Percentiles rank a stretch among this genome's conserved stretches.
These are phyloP conservation scores for Ganoderma lucidum DNA, from an alignment of 1,284 basidiomycete species.

Conservation along the genomic window DNA sequence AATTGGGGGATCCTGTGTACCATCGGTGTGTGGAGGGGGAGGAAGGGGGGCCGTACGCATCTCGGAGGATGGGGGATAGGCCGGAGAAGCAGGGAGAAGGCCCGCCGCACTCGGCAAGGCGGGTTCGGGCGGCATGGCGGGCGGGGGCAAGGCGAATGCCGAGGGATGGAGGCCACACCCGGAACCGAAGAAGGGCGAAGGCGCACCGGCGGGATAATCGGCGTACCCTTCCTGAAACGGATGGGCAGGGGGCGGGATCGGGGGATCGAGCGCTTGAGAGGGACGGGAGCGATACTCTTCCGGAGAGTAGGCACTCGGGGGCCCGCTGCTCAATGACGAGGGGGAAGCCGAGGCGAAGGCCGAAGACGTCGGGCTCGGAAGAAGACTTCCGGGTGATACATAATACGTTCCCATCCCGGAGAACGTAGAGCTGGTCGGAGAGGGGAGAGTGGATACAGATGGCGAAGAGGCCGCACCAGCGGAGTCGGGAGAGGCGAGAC, in stretches of 20 bases:
- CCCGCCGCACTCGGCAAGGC: not conserved
- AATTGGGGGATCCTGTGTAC: not conserved
- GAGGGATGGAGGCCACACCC: not conserved
- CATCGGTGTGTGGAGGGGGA: not conserved
- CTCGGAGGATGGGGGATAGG: not conserved
- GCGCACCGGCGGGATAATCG: not conserved
- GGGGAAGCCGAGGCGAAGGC: not conserved
- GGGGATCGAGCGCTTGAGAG: not conserved
- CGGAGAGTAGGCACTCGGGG: not conserved
- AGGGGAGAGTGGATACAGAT: not conserved
- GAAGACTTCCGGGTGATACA: not conserved
- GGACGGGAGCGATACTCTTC: not conserved
- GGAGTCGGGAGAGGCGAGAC: not conserved
- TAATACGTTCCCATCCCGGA: not conserved
- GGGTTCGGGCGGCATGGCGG: not conserved
- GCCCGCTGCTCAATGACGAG: not conserved
- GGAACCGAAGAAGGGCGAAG: not conserved
- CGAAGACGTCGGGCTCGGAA: not conserved
- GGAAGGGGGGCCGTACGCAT: no score
- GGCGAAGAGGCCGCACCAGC: not conserved
- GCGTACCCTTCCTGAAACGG: not conserved
- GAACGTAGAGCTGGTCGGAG: not conserved
- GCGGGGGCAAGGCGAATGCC: not conserved
- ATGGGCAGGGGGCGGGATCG: not conserved
- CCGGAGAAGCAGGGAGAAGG: not conserved